Conservation (phyloP, 1,139 yeast genomes). For the Meyerozyma sp. region DNA sequence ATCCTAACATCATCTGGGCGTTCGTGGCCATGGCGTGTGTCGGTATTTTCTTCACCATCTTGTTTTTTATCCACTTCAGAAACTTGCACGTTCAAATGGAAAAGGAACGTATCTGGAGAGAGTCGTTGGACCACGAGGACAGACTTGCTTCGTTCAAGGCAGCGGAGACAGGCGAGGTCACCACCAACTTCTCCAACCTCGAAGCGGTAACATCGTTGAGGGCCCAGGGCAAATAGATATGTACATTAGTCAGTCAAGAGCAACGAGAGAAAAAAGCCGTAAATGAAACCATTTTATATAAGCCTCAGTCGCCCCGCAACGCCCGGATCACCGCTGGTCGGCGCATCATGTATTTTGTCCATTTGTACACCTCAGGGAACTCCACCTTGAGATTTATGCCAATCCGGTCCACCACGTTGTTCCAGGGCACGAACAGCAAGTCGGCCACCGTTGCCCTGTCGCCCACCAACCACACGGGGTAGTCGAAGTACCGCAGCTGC, state of each 20-base stretch:
- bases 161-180: not conserved
- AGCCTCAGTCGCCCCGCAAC: conserved; percentile 51
- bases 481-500: conserved; percentile 82
- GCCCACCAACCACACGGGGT: conserved; percentile 94
- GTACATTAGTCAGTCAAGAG: not conserved
- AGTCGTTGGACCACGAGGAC: conserved; percentile 6
- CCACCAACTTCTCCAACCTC: conserved; percentile 8
- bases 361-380: conserved; percentile 92
- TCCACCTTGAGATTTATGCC: conserved; percentile 84
- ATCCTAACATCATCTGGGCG: conserved; percentile 53
- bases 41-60: conserved; percentile 36
- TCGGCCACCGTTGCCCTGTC: conserved; percentile 90
- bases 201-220: conserved; percentile 18
- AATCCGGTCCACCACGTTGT: conserved; percentile 87
- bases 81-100: conserved; percentile 51
- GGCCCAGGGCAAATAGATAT: conserved; percentile 13
- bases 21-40: conserved; percentile 47
- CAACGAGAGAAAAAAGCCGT: not conserved
- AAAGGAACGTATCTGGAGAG: conserved; percentile 29
- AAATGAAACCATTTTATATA: not conserved
- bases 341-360: conserved; percentile 93
- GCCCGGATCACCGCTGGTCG: conserved; percentile 81
- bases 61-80: conserved; percentile 45
- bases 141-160: not conserved
- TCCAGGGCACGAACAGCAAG: conserved; percentile 93